A percentile compares a stretch with the other conserved stretches of the same genome.
Evolutionary conservation across 192 early-diverging fungal genomes (phyloP).

Genomic region (Backusella circina): DNA sequence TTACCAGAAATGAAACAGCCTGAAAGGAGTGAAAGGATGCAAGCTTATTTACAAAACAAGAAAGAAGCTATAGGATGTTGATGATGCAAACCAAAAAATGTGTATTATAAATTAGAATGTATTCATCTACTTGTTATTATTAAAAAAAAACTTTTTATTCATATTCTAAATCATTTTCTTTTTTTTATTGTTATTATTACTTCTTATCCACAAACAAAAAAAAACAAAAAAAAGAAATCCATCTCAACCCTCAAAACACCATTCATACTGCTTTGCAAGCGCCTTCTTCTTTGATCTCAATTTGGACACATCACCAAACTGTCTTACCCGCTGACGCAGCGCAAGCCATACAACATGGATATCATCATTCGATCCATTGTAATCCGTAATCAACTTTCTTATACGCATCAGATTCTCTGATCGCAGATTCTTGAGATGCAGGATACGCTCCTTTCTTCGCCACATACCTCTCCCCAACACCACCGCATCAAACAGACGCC

Average conservation of each 20-base stretch:
- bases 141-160: not conserved
- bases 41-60: not conserved
- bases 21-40: not conserved
- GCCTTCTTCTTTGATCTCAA: not conserved
- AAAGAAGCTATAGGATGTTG: not conserved
- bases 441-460: conserved; percentile 25
- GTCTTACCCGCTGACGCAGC: conserved; percentile 14
- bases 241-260: conserved; percentile 28
- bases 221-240: not conserved
- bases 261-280: conserved; percentile 28
- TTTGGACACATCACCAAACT: conserved; percentile 13
- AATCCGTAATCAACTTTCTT: conserved; percentile 6
- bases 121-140: not conserved
- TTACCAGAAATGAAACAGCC: not conserved
- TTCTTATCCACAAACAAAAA: not conserved
- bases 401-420: conserved; percentile 10
- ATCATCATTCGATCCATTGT: conserved; percentile 16
- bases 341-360: conserved; percentile 21
- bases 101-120: not conserved
- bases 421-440: conserved; percentile 27
- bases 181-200: not conserved
- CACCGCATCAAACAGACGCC: conserved; percentile 39
- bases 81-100: not conserved
- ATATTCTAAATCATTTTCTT: not conserved
- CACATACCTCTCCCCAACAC: conserved; percentile 40